phyloP scores from a whole-genome alignment of 2,329 filamentous ascomycete genomes.

The Xylaria sp. region DNA sequence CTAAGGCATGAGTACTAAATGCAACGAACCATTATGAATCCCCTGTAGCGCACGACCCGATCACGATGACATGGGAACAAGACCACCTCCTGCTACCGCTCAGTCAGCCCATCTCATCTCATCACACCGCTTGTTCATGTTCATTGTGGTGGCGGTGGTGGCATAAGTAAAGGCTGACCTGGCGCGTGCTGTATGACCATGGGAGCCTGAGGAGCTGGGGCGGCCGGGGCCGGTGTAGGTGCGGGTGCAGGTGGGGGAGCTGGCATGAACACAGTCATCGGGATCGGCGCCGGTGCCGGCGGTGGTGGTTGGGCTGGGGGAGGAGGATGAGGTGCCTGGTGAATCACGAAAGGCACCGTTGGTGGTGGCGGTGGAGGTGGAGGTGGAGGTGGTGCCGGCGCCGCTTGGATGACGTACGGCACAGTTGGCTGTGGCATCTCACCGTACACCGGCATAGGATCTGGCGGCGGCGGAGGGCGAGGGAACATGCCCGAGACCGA shows the following conservation, averaged over 20 bases:
- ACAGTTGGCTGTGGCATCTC: not conserved
- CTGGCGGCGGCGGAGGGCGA: not conserved
- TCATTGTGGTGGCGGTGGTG: not conserved
- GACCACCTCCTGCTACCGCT: not conserved
- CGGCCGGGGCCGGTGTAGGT: not conserved
- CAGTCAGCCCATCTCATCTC: not conserved
- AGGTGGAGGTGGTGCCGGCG: not conserved
- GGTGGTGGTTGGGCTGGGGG: not conserved
- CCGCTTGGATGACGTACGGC: not conserved
- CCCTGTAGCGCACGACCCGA: not conserved
- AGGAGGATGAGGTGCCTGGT: no score
- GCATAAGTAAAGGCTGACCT: not conserved
- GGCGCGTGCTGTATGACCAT: not conserved
- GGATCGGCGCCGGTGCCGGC: not conserved
- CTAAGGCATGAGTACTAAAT: not conserved
- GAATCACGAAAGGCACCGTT: no score
- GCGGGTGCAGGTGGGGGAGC: not conserved
- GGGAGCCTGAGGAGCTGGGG: not conserved
- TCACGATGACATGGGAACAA: not conserved
- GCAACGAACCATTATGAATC: not conserved
- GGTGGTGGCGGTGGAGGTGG: not conserved
- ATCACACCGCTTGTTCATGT: not conserved
- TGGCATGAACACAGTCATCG: not conserved
- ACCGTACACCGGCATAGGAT: not conserved
- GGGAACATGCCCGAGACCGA: not conserved